Percentiles rank a stretch among this genome's conserved stretches.
These are phyloP conservation scores for Mucor sp. DNA, from an alignment of 371 early-diverging fungal species.

Conservation along the genomic window DNA sequence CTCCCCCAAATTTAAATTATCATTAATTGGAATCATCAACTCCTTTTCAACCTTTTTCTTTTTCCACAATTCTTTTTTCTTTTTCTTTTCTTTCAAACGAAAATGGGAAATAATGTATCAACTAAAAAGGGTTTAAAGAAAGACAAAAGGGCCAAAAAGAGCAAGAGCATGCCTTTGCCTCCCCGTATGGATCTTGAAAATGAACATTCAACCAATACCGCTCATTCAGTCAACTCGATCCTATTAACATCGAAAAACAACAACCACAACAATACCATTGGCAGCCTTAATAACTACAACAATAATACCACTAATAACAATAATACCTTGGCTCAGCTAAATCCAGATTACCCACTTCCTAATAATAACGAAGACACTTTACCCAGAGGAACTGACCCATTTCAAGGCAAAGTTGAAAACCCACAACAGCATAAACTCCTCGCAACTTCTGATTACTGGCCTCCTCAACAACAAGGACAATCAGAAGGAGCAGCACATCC, in stretches of 20 bases:
- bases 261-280: slow-evolving; percentile 6
- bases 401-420: slow-evolving; percentile 35
- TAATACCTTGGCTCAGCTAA: slow-evolving; percentile 40
- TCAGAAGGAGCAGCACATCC: background rate
- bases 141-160: slow-evolving; percentile 16
- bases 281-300: background rate
- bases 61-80: slow-evolving; percentile 13
- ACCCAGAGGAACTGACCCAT: slow-evolving; percentile 19
- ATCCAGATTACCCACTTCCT: slow-evolving; percentile 49
- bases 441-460: slow-evolving; percentile 43
- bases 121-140: slow-evolving; percentile 23
- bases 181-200: slow-evolving; percentile 38
- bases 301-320: background rate
- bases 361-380: slow-evolving; percentile 10
- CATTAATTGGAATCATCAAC: background rate
- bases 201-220: slow-evolving; percentile 49
- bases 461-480: slow-evolving; percentile 23
- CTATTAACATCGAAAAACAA: slow-evolving; percentile 38
- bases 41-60: background rate
- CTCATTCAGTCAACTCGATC: slow-evolving; percentile 51
- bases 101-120: slow-evolving; percentile 31
- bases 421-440: slow-evolving; percentile 43
- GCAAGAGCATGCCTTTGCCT: slow-evolving; percentile 21
- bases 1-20: background rate
- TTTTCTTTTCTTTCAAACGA: background rate